Percentiles rank a stretch among this genome's conserved stretches.
Evolutionary conservation across 2,329 filamentous ascomycete species (phyloP).

Genomic region (Coniochaeta sp.): DNA sequence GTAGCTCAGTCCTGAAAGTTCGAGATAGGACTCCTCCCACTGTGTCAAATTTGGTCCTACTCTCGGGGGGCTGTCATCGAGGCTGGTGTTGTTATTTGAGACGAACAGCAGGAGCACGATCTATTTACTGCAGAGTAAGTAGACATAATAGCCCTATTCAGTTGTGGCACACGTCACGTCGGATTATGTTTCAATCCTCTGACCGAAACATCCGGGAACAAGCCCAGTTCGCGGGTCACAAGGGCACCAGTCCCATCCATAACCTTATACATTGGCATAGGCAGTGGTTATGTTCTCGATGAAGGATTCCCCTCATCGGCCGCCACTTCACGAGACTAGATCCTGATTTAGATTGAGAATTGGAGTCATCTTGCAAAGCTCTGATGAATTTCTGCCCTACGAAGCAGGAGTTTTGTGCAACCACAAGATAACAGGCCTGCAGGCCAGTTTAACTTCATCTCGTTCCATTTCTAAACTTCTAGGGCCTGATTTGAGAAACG

Average conservation of each 20-base stretch:
- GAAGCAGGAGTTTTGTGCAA: too few species aligned
- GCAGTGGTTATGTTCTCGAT: too few species aligned
- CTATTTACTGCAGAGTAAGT: too few species aligned
- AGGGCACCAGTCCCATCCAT: neutral
- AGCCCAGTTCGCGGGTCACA: neutral
- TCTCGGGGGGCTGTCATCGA: neutral
- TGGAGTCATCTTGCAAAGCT: neutral
- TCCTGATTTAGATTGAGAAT: neutral
- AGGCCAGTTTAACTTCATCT: neutral
- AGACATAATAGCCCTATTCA: too few species aligned
- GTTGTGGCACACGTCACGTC: neutral
- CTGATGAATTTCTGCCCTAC: too few species aligned
- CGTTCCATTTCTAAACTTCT: neutral
- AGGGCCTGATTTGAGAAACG: neutral
- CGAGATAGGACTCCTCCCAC: neutral
- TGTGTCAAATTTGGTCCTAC: neutral
- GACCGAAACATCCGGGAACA: neutral
- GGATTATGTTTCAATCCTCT: neutral
- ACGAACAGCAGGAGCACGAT: neutral
- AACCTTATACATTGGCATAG: too few species aligned
- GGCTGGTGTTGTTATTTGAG: neutral
- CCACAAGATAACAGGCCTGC: neutral
- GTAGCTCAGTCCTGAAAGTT: neutral
- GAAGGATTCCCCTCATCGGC: neutral
- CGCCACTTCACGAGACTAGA: neutral